phyloP scores from a whole-genome alignment of 768 basidiomycete species.

The Suillus plorans region DNA sequence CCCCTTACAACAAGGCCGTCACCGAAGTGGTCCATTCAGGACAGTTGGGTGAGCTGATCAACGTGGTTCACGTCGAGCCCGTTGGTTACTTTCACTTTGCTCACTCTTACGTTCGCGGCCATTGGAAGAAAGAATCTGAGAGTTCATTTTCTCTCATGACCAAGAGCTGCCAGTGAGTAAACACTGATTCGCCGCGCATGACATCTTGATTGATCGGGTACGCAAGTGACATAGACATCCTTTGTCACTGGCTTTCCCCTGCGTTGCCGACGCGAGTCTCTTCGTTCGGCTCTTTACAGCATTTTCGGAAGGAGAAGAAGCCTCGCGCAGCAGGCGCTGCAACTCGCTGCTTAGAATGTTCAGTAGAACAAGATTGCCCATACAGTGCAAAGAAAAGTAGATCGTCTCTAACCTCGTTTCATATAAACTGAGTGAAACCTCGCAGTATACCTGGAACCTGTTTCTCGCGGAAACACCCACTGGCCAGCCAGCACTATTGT shows the following conservation, averaged over 20 bases:
- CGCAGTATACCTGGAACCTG: constrained; percentile 80
- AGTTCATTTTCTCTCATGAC: constrained; percentile 86
- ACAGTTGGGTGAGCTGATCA: constrained; percentile 73
- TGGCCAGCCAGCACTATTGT: constrained; percentile 75
- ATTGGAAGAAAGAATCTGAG: constrained; percentile 68
- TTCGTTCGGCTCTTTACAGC: constrained; percentile 83
- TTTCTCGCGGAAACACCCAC: constrained; percentile 40
- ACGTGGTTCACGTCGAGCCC: constrained; percentile 82
- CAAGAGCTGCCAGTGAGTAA: constrained; percentile 84
- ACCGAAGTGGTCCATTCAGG: constrained; percentile 71
- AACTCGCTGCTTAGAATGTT: constrained; percentile 76
- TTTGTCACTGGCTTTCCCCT: constrained; percentile 76
- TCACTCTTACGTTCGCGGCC: constrained; percentile 84
- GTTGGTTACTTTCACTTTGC: constrained; percentile 88
- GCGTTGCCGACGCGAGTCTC: constrained; percentile 67
- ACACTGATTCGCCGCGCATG: constrained; percentile 22
- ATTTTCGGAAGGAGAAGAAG: constrained; percentile 75
- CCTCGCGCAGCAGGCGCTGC: constrained; percentile 67
- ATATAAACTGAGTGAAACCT: constrained; percentile 7
- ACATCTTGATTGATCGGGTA: constrained; percentile 6
- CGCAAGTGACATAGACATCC: constrained; percentile 77
- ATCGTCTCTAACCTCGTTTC: constrained; percentile 15
- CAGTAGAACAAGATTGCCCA: constrained; percentile 67
- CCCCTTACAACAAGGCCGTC: constrained; percentile 75
- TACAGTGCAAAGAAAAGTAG: constrained; percentile 87